Evolutionary conservation across 1,284 basidiomycete genomes (phyloP).

Genomic region (Puccinia polysora): DNA sequence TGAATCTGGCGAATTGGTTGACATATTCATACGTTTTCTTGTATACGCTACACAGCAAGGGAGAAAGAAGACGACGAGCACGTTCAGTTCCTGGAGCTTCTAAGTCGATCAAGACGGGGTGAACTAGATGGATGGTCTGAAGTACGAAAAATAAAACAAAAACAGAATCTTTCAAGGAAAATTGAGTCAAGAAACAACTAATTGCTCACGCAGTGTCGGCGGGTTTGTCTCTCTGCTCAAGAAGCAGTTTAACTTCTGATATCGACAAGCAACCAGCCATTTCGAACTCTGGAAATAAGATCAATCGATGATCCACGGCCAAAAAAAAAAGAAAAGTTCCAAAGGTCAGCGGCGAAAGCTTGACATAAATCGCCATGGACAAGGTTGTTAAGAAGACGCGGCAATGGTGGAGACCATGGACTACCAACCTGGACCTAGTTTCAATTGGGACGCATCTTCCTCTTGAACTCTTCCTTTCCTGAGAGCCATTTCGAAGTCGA

Average conservation of each 20-base stretch:
- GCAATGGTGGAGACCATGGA: not conserved
- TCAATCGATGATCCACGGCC: conserved; percentile 49
- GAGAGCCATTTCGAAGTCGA: conserved; percentile 17
- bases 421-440: conserved; percentile 29
- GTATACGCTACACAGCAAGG: conserved; percentile 64
- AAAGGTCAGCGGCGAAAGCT: not conserved
- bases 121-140: too few relatives aligned
- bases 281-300: conserved; percentile 67
- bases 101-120: conserved; percentile 11
- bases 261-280: conserved; percentile 83
- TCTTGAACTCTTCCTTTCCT: conserved; percentile 38
- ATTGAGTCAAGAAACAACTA: not conserved
- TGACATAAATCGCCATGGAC: not conserved
- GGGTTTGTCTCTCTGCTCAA: conserved; percentile 68
- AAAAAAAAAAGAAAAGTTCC: not conserved
- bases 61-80: not conserved
- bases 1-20: conserved; percentile 81
- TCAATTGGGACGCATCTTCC: conserved; percentile 39
- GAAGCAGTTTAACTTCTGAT: conserved; percentile 80
- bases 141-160: not conserved
- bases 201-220: conserved; percentile 66
- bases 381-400: not conserved
- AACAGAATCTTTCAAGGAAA: not conserved
- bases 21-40: conserved; percentile 90
- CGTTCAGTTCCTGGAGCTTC: conserved; percentile 14